Evolutionary conservation across 2,329 filamentous ascomycete species (phyloP), one percentile per base, ranked within the genome.

Genomic region (Trichothecium sympodiale): DNA sequence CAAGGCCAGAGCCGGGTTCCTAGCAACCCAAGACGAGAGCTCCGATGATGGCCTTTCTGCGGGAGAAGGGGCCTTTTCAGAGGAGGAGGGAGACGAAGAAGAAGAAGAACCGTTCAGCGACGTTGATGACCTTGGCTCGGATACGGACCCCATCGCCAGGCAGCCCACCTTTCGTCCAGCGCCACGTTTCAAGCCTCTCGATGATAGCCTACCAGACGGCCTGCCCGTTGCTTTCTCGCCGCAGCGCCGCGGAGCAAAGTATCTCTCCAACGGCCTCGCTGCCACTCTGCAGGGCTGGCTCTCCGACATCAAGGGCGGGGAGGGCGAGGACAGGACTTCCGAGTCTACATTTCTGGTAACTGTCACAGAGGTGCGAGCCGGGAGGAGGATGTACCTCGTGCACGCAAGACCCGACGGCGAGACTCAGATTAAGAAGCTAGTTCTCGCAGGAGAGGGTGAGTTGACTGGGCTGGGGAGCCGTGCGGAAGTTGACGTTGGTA

Each of bases 251-350:
- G 56, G 58, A 13, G 48, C 41, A 10, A 54, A 46, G 36, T 64
- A 61, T 20, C 16, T 61, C 1, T 34, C 54, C 4, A 52, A 55
- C 14, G 61, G 61, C 0, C 44, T 64, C 16, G 61, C 61, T 1
- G 54, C 59, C 3, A 51, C 53, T 31, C 46, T 64, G 6, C 61
- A 64, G 39, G 53, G 54, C 12, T 61, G 59, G 57, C 47, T 64
- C 8, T 60, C 61, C 1, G 58, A 63, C 16, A 50, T 62, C 17
- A 60, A 56, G 40, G 54, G 54, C 9, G 54, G 51, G 53, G 50
- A 54, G 13, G 46, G 33, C 5, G 39, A 43, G 10, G 14, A 37
- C 12, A 39, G 37, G n/a, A 30, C 40, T 9, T 33, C 39, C 6
- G 36, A 39, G 14, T 34, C 44, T 5, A 43, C 38, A 2, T 38